Base-by-base conservation (phyloP, 371 early-diverging fungal species). In the Mortierella sp. region DNA sequence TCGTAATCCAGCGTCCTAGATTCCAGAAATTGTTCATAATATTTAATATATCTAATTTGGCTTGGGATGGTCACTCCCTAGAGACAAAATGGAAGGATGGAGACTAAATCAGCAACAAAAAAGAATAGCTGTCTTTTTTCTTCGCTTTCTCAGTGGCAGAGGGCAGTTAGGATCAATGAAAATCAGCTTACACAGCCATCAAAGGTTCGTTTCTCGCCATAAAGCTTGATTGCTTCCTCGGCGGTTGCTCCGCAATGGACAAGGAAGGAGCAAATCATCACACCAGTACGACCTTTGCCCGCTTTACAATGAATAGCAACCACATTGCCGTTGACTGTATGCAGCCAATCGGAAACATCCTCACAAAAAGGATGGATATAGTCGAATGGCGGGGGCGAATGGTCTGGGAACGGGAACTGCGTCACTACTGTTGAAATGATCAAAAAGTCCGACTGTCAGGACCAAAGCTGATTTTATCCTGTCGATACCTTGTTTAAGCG, bases 281-380 rank as follows among this genome's bases (percentile, higher is more conserved):
- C 86, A 4, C 94, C 94, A 7, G 94, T 93, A 18, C 94, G 80
- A 6, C 94, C 94, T 64, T 93, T 93, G 12, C 93, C 94, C 21
- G 94, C 94, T 68, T 93, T 93, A 67, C 94, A 93, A 68, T 93
- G 94, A 7, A 93, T 81, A 1, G 85, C 92, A 0, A 90, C 91
- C 11, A 91, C 85, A 56, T 92, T 87, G 3, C 74, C 58, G 4
- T 68, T 14, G 15, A 82, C 81, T 14, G 57, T 59, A 11, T 81
- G 62, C 7, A 93, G 62, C 89, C 90, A 93, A 19, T 71, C 67
- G 2, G 82, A 72, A 2, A 91, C 90, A 64, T 91, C 91, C 51
- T 79, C 66, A 50, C 91, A 89, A 51, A 93, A 87, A 0, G 82
- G 70, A 37, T 82, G 71, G 46, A 93, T 70, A 1, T 86, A 51